phyloP scores from a whole-genome alignment of 176 grass and related monocot species.

The Alloteropsis semialata region DNA sequence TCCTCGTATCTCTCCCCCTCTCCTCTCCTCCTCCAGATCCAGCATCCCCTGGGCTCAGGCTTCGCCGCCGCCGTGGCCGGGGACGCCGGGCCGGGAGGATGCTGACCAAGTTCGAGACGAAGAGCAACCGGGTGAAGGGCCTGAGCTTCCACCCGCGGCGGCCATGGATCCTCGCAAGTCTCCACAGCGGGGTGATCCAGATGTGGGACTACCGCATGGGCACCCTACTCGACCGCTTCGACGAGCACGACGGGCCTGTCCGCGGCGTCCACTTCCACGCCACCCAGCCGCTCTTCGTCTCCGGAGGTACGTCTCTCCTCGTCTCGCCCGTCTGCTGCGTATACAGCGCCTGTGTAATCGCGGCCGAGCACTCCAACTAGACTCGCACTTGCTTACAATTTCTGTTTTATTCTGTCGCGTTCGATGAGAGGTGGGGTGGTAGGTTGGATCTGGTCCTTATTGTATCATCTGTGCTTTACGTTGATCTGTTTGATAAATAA shows the following conservation, averaged over 20 bases:
- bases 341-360: background rate
- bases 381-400: background rate
- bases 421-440: background rate
- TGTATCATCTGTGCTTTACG: background rate
- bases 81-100: slow-evolving; percentile 43
- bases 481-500: background rate
- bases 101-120: slow-evolving; percentile 99
- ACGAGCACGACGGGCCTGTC: slow-evolving; percentile 95
- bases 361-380: background rate
- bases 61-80: background rate
- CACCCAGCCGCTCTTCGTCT: slow-evolving; percentile 94
- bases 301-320: slow-evolving; percentile 66
- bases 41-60: background rate
- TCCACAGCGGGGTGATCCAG: slow-evolving; percentile 98
- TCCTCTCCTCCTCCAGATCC: background rate
- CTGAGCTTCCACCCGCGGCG: slow-evolving; percentile 89
- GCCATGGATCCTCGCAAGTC: slow-evolving; percentile 94
- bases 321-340: background rate
- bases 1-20: background rate
- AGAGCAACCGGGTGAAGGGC: slow-evolving; percentile 98
- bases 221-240: slow-evolving; percentile 96
- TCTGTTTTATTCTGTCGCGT: background rate
- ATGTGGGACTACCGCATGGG: slow-evolving; percentile 99
- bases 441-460: slow-evolving; percentile 31
- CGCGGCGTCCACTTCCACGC: slow-evolving; percentile 97